Evolutionary conservation across 805 yeast species (phyloP).

Genomic region (Metschnikowia kunwiensis): DNA sequence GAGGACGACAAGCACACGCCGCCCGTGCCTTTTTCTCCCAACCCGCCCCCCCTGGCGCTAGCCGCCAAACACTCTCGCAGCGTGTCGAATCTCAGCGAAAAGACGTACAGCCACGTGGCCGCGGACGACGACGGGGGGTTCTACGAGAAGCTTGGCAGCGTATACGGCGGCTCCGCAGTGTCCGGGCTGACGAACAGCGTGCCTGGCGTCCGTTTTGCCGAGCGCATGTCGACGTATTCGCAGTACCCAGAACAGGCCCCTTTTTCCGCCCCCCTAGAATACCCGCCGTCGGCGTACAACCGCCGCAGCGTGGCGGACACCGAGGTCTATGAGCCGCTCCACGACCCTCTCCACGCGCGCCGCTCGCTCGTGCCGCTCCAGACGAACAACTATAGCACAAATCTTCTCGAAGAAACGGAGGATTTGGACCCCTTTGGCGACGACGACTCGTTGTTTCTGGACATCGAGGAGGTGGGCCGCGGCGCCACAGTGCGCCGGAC

Average conservation of each 20-base stretch:
- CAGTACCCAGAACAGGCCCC: conserved; percentile 6
- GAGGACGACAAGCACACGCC: conserved; percentile 15
- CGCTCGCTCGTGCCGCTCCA: conserved; percentile 12
- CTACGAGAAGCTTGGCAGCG: conserved; percentile 20
- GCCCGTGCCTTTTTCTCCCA: conserved; percentile 1
- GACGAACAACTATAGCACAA: conserved; percentile 34
- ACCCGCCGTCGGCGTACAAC: conserved; percentile 17
- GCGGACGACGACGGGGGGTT: conserved; percentile 16
- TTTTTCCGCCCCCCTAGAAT: conserved; percentile 6
- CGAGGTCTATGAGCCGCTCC: background rate
- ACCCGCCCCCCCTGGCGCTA: conserved; percentile 3
- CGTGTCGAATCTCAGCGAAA: conserved; percentile 11
- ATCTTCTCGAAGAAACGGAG: conserved; percentile 39
- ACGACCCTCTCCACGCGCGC: conserved; percentile 3
- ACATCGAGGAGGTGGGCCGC: conserved; percentile 36
- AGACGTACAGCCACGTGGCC: conserved; percentile 8
- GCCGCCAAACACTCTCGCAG: conserved; percentile 10
- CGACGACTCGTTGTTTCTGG: conserved; percentile 42
- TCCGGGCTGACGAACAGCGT: conserved; percentile 3
- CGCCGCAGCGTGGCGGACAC: conserved; percentile 9
- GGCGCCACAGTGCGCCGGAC: conserved; percentile 27
- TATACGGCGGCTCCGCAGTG: conserved; percentile 13
- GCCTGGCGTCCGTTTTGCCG: conserved; percentile 10
- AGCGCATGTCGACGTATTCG: conserved; percentile 9
- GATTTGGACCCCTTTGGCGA: conserved; percentile 44